Evolutionary conservation across 768 basidiomycete species (phyloP).

Genomic region (Lepiota venenata): DNA sequence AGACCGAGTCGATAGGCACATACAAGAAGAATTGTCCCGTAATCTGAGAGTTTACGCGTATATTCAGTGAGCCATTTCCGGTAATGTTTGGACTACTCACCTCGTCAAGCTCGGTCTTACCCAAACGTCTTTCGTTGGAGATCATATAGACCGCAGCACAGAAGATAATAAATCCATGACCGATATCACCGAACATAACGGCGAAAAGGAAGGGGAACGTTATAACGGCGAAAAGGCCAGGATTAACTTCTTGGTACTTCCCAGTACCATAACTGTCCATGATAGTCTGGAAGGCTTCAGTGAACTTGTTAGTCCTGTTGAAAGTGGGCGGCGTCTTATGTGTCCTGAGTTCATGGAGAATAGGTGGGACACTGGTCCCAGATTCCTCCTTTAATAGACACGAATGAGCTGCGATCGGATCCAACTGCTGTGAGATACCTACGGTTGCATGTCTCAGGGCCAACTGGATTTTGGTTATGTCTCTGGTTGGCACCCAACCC

Average conservation of each 20-base stretch:
- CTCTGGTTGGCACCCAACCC: constrained; percentile 95
- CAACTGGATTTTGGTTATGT: constrained; percentile 81
- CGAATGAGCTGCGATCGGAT: neutral
- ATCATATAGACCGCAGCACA: constrained; percentile 83
- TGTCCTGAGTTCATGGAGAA: constrained; percentile 86
- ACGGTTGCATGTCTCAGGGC: constrained; percentile 86
- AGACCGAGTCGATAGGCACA: constrained; percentile 29
- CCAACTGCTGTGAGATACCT: constrained; percentile 26
- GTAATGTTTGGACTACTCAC: constrained; percentile 29
- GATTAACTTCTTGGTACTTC: constrained; percentile 95
- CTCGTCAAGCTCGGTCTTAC: constrained; percentile 72
- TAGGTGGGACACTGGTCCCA: constrained; percentile 88
- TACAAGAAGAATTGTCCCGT: constrained; percentile 89
- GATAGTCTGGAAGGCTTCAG: constrained; percentile 94
- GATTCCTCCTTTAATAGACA: constrained; percentile 68
- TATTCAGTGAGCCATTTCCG: neutral
- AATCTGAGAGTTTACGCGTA: constrained; percentile 47
- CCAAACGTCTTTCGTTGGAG: constrained; percentile 75
- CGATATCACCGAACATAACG: constrained; percentile 99
- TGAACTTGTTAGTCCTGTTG: constrained; percentile 93
- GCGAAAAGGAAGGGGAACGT: constrained; percentile 99
- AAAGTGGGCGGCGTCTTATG: constrained; percentile 94
- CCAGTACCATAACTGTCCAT: constrained; percentile 98
- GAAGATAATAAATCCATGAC: constrained; percentile 86
- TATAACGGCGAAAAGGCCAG: constrained; percentile 86